Evolutionary conservation across 139 green algal genomes (phyloP), one percentile per base, ranked within the genome.

Genomic region (Chlorella sp.): DNA sequence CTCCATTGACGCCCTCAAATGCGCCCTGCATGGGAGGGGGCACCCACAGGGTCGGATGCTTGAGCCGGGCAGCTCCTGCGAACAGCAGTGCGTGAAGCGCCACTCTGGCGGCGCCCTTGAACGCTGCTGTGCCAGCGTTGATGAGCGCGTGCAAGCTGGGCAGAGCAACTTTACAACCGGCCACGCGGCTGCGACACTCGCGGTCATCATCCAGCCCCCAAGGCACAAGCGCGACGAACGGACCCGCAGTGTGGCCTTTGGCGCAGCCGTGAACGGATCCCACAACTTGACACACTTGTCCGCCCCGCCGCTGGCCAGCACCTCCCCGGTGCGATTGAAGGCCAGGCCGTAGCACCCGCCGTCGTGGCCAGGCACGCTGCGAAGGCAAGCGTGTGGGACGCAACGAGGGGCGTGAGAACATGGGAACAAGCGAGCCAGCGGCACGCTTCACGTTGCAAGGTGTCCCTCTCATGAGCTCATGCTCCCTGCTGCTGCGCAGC

Each of bases 201-300:
- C n/a, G n/a, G n/a, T n/a, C n/a, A n/a, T n/a, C n/a, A n/a, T n/a
- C n/a, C n/a, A n/a, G n/a, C n/a, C n/a, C n/a, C n/a, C n/a, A n/a
- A n/a, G n/a, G n/a, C n/a, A n/a, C n/a, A n/a, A n/a, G n/a, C n/a
- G n/a, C n/a, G n/a, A n/a, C n/a, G n/a, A n/a, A n/a, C n/a, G n/a
- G n/a, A n/a, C 86, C 34, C 87, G 62, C 58, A 92, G 76, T 36
- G 86, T 86, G 28, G 85, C 24, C 14, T 38, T 85, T 5, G 41
- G 68, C 20, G 73, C 73, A 30, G 78, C 81, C 0, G 40, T 74
- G n/a, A 54, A 60, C 0, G 82, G 60, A 67, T 96, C 94, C 94
- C 94, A 96, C 2, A 95, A 58, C 43, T 88, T 84, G 20, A 96
- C 93, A 1, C 79, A 76, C 40, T 89, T 91, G 88, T 96, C 92